Base-by-base conservation (phyloP, 1,139 yeast genomes). In the Ashbya aceris region DNA sequence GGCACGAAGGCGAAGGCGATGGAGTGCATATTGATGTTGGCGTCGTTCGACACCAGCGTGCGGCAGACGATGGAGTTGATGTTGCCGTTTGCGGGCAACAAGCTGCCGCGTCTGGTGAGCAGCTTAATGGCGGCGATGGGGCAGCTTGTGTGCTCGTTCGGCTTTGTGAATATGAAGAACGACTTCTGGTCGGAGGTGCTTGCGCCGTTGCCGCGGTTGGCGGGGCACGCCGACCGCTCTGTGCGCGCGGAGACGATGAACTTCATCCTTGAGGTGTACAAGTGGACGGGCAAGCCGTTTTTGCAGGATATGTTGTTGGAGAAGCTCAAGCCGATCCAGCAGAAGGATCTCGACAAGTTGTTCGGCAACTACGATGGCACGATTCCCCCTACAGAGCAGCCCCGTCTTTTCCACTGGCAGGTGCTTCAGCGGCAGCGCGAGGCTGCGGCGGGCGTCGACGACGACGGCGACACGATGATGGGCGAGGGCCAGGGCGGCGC, bases 271-370 rank as follows among this genome's bases (percentile, higher is more conserved):
- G 86, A 79, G 46, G 58, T 89, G 26, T 79, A 81, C 60, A 74
- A 77, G 48, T 84, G 94, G 84, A 73, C 83, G 60, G 94, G 93
- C 3, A 76, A 71, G 27, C 69, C 78, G 0, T 38, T 58, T 4
- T 67, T 86, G 40, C 77, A 77, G 40, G 69, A 73, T 10, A 60
- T 78, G 0, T 64, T 87, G 33, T 74, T 87, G 45, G 76, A 82
- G 2, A 79, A 78, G 28, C 69, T 91, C 60, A 91, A 91, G 58
- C 95, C 96, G 0, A 86, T 87, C 10, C 97, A 91, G 61, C 93
- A 86, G 61, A 84, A 82, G 52, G 98, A 91, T 54, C 70, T 93
- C 45, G 71, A 78, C 3, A 75, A 76, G 33, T 79, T 73, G 13
- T 86, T 91, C 61, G 82, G 73, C 30, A 68, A 39, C 71, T 75